These are phyloP conservation scores for Crucihimalaya himalaica DNA, from an alignment of 345 rosid genomes.

Conservation along the genomic window DNA sequence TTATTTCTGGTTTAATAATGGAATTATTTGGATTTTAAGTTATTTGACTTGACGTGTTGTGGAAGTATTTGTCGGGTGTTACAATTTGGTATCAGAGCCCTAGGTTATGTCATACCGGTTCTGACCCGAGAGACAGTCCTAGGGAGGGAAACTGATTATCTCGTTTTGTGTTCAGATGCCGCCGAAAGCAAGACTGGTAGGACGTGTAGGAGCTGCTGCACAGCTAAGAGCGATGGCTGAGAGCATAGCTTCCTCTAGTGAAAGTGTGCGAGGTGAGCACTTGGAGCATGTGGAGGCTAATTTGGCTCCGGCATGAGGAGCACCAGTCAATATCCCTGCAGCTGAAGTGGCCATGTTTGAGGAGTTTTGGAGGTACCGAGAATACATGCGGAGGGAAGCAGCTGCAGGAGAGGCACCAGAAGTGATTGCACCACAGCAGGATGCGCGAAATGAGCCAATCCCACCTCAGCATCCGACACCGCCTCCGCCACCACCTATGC, in stretches of 20 bases:
- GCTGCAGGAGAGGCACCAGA: neutral
- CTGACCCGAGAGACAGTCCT: neutral
- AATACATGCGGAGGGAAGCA: neutral
- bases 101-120: neutral
- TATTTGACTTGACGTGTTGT: too few relatives aligned
- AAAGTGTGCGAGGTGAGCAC: neutral
- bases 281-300: rapidly evolving
- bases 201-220: neutral
- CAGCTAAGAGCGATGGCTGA: neutral
- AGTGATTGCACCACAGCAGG: neutral
- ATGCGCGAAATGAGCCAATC: neutral
- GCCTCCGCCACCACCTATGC: neutral
- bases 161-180: neutral
- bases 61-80: too few relatives aligned
- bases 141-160: neutral
- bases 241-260: neutral
- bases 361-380: neutral
- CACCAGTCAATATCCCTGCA: neutral
- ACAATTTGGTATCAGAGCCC: neutral
- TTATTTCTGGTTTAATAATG: too few relatives aligned
- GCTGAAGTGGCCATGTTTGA: neutral
- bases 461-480: neutral
- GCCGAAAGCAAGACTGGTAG: neutral
- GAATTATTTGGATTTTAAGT: too few relatives aligned
- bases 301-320: neutral